phyloP scores from a whole-genome alignment of 768 basidiomycete species.

The Xerocomus spinulosus region DNA sequence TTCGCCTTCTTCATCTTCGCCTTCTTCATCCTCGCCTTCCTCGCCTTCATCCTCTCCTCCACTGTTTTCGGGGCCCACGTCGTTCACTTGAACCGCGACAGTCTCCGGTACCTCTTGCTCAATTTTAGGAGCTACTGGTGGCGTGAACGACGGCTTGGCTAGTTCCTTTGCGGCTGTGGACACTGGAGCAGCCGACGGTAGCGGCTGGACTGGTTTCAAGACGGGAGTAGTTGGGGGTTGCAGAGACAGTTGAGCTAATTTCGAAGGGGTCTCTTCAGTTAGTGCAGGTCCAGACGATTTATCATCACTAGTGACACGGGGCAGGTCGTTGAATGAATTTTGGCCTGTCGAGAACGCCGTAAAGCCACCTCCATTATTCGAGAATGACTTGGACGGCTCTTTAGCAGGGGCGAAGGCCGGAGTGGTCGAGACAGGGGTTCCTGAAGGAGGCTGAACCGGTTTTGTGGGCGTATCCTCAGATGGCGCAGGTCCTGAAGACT shows the following conservation, averaged over 20 bases:
- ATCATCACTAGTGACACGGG: conserved; percentile 38
- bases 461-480: background rate
- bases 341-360: conserved; percentile 44
- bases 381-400: background rate
- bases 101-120: background rate
- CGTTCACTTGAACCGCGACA: conserved; percentile 1
- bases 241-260: background rate
- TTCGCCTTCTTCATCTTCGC: conserved; percentile 19
- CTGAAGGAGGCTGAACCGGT: background rate
- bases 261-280: conserved; percentile 15
- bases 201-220: no score
- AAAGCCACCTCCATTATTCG: conserved; percentile 38
- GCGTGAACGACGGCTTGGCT: background rate
- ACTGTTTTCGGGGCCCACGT: conserved; percentile 7
- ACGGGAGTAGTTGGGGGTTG: background rate
- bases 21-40: conserved; percentile 20
- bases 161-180: background rate
- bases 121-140: background rate
- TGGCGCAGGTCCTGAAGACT: background rate
- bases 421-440: background rate
- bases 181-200: background rate
- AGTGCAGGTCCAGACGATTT: conserved; percentile 18
- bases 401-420: background rate
- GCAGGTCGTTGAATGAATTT: conserved; percentile 61
- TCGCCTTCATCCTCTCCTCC: conserved; percentile 32